Conservation (phyloP, 306 rosid genomes). For the Cucurbita moschata region DNA sequence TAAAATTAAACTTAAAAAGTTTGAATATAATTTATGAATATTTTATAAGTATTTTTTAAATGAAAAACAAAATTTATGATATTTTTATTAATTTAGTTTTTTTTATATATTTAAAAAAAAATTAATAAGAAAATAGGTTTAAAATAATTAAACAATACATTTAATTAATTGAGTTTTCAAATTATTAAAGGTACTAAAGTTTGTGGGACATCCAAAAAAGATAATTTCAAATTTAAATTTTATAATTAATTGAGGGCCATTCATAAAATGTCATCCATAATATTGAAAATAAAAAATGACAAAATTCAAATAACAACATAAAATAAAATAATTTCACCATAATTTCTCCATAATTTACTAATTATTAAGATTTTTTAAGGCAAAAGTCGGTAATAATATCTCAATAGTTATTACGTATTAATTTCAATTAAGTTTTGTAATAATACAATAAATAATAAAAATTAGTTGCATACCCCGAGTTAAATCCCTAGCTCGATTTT, state of each 20-base stretch:
- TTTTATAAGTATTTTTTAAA: no score
- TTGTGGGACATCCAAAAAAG: not conserved
- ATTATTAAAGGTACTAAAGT: not conserved
- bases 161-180: not conserved
- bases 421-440: not conserved
- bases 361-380: not conserved
- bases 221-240: not conserved
- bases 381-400: not conserved
- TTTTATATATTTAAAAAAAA: no score
- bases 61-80: no score
- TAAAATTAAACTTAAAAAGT: no score
- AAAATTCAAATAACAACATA: not conserved
- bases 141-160: not conserved
- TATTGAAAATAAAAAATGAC: not conserved
- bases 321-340: not conserved
- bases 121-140: no score
- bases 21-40: no score
- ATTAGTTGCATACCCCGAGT: no score
- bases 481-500: no score
- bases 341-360: not conserved
- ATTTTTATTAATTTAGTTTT: no score
- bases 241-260: not conserved
- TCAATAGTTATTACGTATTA: not conserved
- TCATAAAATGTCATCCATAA: not conserved
- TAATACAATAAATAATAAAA: no score